phyloP scores from a whole-genome alignment of 1,284 basidiomycete genomes.

The Sutorius eximius region DNA sequence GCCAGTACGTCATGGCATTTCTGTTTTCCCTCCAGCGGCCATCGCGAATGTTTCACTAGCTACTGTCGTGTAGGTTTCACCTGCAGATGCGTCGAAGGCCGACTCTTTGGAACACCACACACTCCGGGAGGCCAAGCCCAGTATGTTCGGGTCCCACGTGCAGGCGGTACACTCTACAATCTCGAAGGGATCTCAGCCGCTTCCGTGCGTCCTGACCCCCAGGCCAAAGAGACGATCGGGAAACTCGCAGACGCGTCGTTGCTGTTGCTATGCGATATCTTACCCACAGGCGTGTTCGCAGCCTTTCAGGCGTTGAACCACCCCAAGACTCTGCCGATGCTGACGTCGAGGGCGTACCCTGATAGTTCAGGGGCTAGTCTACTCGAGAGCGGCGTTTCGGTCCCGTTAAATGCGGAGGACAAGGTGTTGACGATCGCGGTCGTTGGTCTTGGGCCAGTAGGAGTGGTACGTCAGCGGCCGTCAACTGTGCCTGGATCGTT shows the following conservation, averaged over 20 bases:
- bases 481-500: not conserved
- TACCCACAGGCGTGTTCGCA: slow-evolving; percentile 78
- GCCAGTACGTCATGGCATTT: slow-evolving; percentile 56
- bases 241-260: slow-evolving; percentile 58
- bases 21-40: not conserved
- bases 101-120: slow-evolving; percentile 70
- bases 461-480: slow-evolving; percentile 46
- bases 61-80: slow-evolving; percentile 78
- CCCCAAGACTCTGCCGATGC: slow-evolving; percentile 60
- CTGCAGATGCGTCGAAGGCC: slow-evolving; percentile 67
- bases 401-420: slow-evolving; percentile 44
- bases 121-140: slow-evolving; percentile 87
- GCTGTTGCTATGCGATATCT: slow-evolving; percentile 77
- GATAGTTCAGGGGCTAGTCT: slow-evolving; percentile 33
- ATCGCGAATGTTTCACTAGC: slow-evolving; percentile 36
- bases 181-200: slow-evolving; percentile 48
- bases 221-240: slow-evolving; percentile 38
- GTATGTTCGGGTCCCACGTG: slow-evolving; percentile 78
- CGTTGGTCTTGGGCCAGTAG: slow-evolving; percentile 76
- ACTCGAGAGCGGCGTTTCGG: slow-evolving; percentile 24
- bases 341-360: slow-evolving; percentile 61
- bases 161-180: slow-evolving; percentile 77
- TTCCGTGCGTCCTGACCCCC: slow-evolving; percentile 31
- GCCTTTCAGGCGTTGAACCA: slow-evolving; percentile 71
- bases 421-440: slow-evolving; percentile 58